Conservation (phyloP, 352 stramenopile genomes). For the Aphanomyces stellatus region DNA sequence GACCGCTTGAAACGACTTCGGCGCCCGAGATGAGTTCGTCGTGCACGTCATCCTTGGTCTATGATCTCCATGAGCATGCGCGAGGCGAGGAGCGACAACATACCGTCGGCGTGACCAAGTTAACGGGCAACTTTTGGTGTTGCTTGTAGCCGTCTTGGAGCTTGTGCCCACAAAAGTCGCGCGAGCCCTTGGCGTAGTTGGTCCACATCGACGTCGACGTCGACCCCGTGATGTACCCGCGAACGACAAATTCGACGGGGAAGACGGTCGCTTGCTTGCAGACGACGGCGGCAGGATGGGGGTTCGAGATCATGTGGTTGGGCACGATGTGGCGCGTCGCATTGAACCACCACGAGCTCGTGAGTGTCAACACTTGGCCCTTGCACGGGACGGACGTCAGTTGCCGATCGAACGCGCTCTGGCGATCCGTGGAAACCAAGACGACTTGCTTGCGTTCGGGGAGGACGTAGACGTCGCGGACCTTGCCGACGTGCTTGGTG, state of each 20-base stretch:
- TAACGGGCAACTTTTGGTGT: constrained; percentile 94
- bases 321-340: constrained; percentile 93
- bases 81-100: background rate
- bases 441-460: constrained; percentile 72
- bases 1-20: constrained; percentile 89
- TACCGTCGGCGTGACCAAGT: constrained; percentile 94
- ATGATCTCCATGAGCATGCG: background rate
- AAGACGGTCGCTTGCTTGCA: constrained; percentile 95
- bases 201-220: constrained; percentile 99
- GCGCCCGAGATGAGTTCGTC: constrained; percentile 95
- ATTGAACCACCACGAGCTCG: constrained; percentile 94
- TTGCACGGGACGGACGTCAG: constrained; percentile 96
- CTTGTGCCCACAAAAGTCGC: constrained; percentile 95
- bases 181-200: constrained; percentile 94
- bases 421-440: constrained; percentile 97
- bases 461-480: constrained; percentile 90
- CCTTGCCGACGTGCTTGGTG: constrained; percentile 71
- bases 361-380: constrained; percentile 95
- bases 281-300: constrained; percentile 94
- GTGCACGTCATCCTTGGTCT: constrained; percentile 96
- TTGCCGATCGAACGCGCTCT: constrained; percentile 97
- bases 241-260: constrained; percentile 98
- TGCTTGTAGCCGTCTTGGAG: constrained; percentile 93
- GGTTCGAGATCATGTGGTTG: constrained; percentile 94
- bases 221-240: constrained; percentile 94